Base-by-base conservation (phyloP, 192 early-diverging fungal species). In the Paraglomus brasilianum region DNA sequence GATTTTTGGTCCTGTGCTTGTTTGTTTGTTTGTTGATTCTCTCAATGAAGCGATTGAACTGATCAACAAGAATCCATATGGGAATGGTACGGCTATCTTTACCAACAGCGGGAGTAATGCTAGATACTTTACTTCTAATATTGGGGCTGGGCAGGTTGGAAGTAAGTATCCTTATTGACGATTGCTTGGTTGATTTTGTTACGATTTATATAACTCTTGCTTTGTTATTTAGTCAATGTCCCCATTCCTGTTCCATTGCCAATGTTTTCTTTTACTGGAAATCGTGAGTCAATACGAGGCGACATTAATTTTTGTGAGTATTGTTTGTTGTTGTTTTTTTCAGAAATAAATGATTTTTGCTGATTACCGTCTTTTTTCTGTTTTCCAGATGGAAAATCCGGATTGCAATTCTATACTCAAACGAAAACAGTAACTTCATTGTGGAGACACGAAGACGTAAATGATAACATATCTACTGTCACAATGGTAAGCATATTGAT, bases 171-270 rank as follows among this genome's bases (percentile, higher is more conserved):
- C 0, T 91, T 86, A 56, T 89, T 88, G 4, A 88, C 88, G 46
- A 87, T 87, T 5, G 74, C 89, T 64, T 88, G 87, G 41, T 88
- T 90, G 85, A 89, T 92, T 71, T 86, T 84, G 59, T 89, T 93
- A 75, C 30, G 22, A 41, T 15, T 76, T 59, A 81, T 85, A 63
- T 49, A n/a, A 49, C 17, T n/a, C 3, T n/a, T 49, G 17, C 48
- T 43, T 44, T 42, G 11, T 55, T 42, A 21, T 17, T 42, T 53
- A 69, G 71, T 80, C 63, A 91, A 90, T 68, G 93, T 96, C 22
- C 95, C 96, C 7, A 97, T 97, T 68, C 96, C 96, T 6, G 96
- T 98, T 38, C 96, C 96, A 6, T 80, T 98, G 69, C 96, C 96
- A 64, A 94, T 95, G 88, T 98, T 98, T 82, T 92, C 91, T 55